Base-by-base conservation (phyloP, 805 yeast genomes). In the Candida multigemmis region DNA sequence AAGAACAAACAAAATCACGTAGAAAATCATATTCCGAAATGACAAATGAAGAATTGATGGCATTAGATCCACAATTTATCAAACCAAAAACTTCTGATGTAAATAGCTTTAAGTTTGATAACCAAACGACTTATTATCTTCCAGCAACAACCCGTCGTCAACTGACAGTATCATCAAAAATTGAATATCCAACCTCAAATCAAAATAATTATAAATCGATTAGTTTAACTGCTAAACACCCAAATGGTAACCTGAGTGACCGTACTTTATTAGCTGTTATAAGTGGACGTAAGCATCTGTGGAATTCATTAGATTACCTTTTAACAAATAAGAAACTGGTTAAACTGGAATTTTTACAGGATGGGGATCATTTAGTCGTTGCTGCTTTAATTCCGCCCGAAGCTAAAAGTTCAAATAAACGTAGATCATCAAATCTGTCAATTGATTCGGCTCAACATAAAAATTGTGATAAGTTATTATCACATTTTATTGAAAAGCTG, bases 11-110 rank as follows among this genome's bases (percentile, higher is more conserved):
- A 20, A 11, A 8, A 11, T 8, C 12, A 9, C 22, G 68, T 15
- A 47, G 70, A 29, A 66, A 69, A 37, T 61, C 69, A 24, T 63
- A 65, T 36, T 56, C 65, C 18, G 71, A 57, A 10, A 64, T 71
- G 74, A 56, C 74, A 10, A 59, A 66, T 41, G 72, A 67, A 31
- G 77, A 71, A 43, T 50, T 71, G 31, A 43, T 70, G 48, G 71
- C 68, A 8, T 48, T 71, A 34, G 78, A 71, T 44, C 64, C 70
- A 2, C 77, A 71, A 37, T 71, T 56, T 42, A 32, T 31, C n/a
- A 41, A 41, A 6, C 46, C 61, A 4, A 52, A 57, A 30, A 45
- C 53, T 2, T 43, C 57, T 14, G 56, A 67, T 34, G 44, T 68
- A 28, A 60, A 59, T 27, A 46, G 52, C 26, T 68, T 65, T 46